These are phyloP conservation scores for Chrysoporthe cubensis DNA, from an alignment of 2,329 filamentous ascomycete genomes.

Conservation along the genomic window DNA sequence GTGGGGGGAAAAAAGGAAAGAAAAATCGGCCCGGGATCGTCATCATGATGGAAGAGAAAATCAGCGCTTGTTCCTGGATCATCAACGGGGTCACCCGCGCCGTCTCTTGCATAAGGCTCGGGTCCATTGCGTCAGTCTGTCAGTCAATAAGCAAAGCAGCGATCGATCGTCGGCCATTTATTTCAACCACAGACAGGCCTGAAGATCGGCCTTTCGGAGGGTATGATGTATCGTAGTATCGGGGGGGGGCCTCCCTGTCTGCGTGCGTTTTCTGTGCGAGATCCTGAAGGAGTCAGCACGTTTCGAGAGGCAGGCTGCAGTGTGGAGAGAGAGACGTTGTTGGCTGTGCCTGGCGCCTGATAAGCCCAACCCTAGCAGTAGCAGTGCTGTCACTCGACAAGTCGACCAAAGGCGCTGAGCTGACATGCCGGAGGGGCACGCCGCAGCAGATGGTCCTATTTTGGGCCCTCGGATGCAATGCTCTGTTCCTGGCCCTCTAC, in stretches of 20 bases:
- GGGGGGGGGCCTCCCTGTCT: not conserved
- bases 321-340: not conserved
- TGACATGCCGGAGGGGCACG: not conserved
- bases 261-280: not conserved
- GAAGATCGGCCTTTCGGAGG: not conserved
- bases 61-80: slow-evolving; percentile 16
- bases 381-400: not conserved
- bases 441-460: slow-evolving; percentile 3
- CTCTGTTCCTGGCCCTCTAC: not conserved
- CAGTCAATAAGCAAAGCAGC: not conserved
- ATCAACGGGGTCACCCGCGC: slow-evolving; percentile 14
- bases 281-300: slow-evolving; percentile 1
- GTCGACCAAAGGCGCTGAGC: not conserved
- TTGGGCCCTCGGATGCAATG: not conserved
- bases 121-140: slow-evolving; percentile 7
- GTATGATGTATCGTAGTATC: not conserved
- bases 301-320: slow-evolving; percentile 6
- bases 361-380: not conserved
- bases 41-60: not conserved
- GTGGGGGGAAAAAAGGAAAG: not conserved
- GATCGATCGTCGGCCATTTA: not conserved
- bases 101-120: slow-evolving; percentile 10
- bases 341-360: slow-evolving; percentile 1
- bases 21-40: not conserved
- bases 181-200: not conserved